Evolutionary conservation across 2,329 filamentous ascomycete species (phyloP).

Genomic region (Bipolaris victoriae): DNA sequence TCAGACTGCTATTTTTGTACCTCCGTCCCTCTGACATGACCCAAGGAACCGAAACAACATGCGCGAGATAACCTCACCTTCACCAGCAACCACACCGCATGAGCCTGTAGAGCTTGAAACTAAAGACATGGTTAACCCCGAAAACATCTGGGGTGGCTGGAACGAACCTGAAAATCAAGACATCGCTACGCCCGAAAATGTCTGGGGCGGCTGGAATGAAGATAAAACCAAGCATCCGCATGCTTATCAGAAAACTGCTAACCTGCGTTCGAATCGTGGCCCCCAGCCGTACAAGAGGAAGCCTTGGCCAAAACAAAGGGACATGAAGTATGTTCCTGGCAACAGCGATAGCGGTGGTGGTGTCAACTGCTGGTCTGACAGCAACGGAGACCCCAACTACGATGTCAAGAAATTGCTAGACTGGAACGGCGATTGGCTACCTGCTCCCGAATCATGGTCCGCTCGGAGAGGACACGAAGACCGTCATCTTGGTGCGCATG

Average conservation of each 20-base stretch:
- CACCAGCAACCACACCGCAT: constrained; percentile 8
- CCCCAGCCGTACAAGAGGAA: constrained; percentile 14
- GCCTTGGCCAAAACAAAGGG: constrained; percentile 38
- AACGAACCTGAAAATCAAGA: constrained; percentile 6
- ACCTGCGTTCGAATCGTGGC: constrained; percentile 21
- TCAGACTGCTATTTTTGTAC: neutral
- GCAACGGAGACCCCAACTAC: constrained; percentile 42
- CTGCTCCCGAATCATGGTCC: constrained; percentile 57
- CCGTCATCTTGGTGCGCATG: constrained; percentile 41
- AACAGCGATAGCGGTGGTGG: constrained; percentile 34
- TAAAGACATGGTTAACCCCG: constrained; percentile 26
- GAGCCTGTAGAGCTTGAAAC: neutral
- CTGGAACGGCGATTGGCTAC: constrained; percentile 55
- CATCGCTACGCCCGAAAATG: constrained; percentile 27
- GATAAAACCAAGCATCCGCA: constrained; percentile 5
- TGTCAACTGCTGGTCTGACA: constrained; percentile 30
- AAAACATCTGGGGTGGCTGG: constrained; percentile 13
- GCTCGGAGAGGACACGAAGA: constrained; percentile 38
- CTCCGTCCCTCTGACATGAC: neutral
- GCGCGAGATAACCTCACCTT: neutral
- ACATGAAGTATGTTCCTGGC: constrained; percentile 30
- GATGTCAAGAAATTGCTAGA: constrained; percentile 49
- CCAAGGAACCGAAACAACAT: neutral
- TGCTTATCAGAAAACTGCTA: constrained; percentile 14
- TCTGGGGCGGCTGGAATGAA: constrained; percentile 17